A percentile compares a stretch with the other conserved stretches of the same genome.
These are phyloP conservation scores for Aspergillus steynii DNA, from an alignment of 495 filamentous ascomycete species.

Conservation along the genomic window DNA sequence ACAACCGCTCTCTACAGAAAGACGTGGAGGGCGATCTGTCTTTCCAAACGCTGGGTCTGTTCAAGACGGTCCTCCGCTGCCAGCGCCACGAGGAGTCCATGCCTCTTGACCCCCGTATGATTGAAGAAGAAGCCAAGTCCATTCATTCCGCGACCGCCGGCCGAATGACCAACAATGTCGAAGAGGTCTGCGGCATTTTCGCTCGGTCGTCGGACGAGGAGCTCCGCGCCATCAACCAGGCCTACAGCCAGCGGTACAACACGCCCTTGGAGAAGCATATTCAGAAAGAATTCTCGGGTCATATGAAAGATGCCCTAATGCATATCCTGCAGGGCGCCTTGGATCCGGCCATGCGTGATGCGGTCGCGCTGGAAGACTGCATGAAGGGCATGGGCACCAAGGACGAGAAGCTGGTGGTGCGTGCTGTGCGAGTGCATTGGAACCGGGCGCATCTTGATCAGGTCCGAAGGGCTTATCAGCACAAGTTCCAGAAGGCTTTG, in stretches of 20 bases:
- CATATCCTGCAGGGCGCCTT: conserved; percentile 73
- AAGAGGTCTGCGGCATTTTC: conserved; percentile 74
- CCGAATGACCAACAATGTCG: conserved; percentile 69
- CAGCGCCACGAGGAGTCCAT: conserved; percentile 71
- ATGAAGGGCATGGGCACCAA: conserved; percentile 90
- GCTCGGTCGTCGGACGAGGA: conserved; percentile 72
- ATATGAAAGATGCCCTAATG: conserved; percentile 86
- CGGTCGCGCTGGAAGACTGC: conserved; percentile 72
- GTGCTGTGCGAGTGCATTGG: conserved; percentile 81
- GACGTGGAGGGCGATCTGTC: conserved; percentile 78
- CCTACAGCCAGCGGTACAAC: conserved; percentile 67
- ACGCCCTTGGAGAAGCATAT: conserved; percentile 69
- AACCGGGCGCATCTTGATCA: conserved; percentile 66
- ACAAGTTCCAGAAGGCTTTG: conserved; percentile 62
- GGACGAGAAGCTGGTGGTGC: conserved; percentile 71
- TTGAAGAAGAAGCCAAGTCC: conserved; percentile 70
- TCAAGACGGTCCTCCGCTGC: conserved; percentile 72
- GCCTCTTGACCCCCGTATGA: conserved; percentile 64
- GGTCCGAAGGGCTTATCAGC: conserved; percentile 71
- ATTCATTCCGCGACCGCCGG: conserved; percentile 73
- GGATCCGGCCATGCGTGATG: conserved; percentile 82
- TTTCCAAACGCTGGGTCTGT: conserved; percentile 80
- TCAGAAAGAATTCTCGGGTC: conserved; percentile 79
- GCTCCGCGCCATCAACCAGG: conserved; percentile 73
- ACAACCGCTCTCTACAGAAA: conserved; percentile 58